Evolutionary conservation across 768 basidiomycete species (phyloP), one percentile per base, ranked within the genome.

Genomic region (Xerocomellus intermedius): DNA sequence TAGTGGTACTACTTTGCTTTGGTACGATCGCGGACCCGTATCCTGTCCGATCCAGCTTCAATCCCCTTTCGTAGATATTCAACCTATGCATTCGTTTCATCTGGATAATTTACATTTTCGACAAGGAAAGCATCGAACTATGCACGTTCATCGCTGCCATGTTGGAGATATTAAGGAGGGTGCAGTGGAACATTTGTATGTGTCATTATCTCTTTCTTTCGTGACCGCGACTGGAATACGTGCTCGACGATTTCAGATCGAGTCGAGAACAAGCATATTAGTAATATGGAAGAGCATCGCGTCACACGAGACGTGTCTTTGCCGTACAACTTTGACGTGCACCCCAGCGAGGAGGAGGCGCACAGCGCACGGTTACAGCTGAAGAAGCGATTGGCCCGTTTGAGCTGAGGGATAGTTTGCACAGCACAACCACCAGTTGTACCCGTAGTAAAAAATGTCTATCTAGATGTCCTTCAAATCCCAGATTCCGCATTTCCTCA

Each of bases 131-230:
- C 59, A 71, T 79, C 51, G 76, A 79, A 56, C 42, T 87, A 26
- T 80, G 86, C 24, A 74, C 82, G 0, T 94, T 91, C 73, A 76
- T 91, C 42, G 79, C 74, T 13, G 92, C 78, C 2, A 59, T 87
- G 47, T 62, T 91, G 38, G 96, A 98, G 65, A 82, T 93, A 68
- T 62, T 91, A 8, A 75, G 96, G 41, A 79, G 96, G 50, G 83
- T 84, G 72, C 88, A 88, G 60, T 98, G 96, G 96, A 97, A 96
- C 70, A 89, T 95, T 65, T 88, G 91, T 93, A 55, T 63, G 89
- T 33, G 89, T 33, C 8, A 19, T 48, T 45, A 72, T 32, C 36
- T 16, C 38, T 41, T 48, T 43, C n/a, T 8, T 36, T 30, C 42
- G 35, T 38, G 36, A 22, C 16, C 22, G 26, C 22, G 19, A 24